Base-by-base conservation (phyloP, 768 basidiomycete species). In the Leccinum imitatum region DNA sequence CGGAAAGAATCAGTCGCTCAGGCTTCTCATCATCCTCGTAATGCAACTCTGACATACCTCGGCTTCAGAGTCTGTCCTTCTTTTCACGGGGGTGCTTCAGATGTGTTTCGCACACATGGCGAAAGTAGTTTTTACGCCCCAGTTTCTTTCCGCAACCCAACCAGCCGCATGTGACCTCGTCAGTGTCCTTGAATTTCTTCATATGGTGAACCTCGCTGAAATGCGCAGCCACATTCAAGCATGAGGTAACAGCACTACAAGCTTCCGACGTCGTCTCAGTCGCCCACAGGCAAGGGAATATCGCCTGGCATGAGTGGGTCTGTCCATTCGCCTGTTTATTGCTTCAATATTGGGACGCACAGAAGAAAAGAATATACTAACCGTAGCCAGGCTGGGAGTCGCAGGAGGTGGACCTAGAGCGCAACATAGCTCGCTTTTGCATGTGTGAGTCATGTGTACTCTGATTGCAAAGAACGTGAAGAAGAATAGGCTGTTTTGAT, bases 31-130 rank as follows among this genome's bases (percentile, higher is more conserved):
- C 31, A 17, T 51, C 25, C n/a, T 41, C 9, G 33, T 25, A n/a
- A 10, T 10, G 4, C n/a, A 31, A 54, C 6, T 10, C 14, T 37
- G 44, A 44, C 44, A 8, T 25, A 59, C 53, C 25, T 55, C n/a
- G 23, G 17, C 13, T 25, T 35, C 50, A 55, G 17, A 27, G 11
- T 11, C 30, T 10, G 2, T 14, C 25, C 50, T 19, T 39, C 30
- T 11, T 2, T 4, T 0, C 0, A 23, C 65, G 57, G 1, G 13
- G 35, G 31, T 65, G 63, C 1, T 21, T 35, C 9, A 64, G 11
- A 3, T 67, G 66, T 0, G 0, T 0, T 1, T 67, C 66, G 0
- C 4, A 3, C 4, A 58, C 1, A 3, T 67, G 66, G 2, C 66
- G 63, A 3, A 0, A 2, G 3, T 61, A 58, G n/a, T 59, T 65